phyloP scores from a whole-genome alignment of 2,329 filamentous ascomycete species.

The Cladosporium oxysporum region DNA sequence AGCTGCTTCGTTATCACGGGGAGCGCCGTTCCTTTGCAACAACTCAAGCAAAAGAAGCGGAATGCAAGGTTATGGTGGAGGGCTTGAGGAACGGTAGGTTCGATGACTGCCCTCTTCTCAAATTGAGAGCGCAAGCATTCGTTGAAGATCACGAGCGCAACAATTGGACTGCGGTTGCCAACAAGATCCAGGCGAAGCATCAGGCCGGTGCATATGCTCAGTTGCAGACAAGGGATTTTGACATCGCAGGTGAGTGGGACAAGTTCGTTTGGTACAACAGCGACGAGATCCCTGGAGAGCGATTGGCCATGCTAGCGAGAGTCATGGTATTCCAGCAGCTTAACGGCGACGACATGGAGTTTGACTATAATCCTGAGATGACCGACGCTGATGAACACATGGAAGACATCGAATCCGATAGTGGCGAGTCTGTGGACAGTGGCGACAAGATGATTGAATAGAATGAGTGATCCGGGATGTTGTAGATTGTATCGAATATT shows the following conservation, averaged over 20 bases:
- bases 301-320: neutral
- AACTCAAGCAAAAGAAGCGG: neutral
- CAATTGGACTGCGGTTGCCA: neutral
- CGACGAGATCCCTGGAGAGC: neutral
- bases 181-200: neutral
- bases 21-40: neutral
- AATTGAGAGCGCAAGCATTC: neutral
- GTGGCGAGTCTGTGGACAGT: neutral
- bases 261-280: neutral
- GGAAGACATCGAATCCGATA: neutral
- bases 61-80: neutral
- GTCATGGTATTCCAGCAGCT: slow-evolving; percentile 12
- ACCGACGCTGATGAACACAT: neutral
- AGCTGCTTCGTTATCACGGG: neutral
- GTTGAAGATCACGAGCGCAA: neutral
- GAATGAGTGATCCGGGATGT: neutral
- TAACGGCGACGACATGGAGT: neutral
- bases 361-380: neutral
- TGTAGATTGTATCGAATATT: neutral
- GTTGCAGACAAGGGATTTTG: neutral
- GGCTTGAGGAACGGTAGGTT: neutral
- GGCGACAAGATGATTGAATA: neutral
- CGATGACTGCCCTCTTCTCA: neutral
- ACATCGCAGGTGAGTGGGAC: neutral
- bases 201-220: neutral